These are phyloP conservation scores for Funneliformis caledonium DNA, from an alignment of 371 early-diverging fungal species.

Conservation along the genomic window DNA sequence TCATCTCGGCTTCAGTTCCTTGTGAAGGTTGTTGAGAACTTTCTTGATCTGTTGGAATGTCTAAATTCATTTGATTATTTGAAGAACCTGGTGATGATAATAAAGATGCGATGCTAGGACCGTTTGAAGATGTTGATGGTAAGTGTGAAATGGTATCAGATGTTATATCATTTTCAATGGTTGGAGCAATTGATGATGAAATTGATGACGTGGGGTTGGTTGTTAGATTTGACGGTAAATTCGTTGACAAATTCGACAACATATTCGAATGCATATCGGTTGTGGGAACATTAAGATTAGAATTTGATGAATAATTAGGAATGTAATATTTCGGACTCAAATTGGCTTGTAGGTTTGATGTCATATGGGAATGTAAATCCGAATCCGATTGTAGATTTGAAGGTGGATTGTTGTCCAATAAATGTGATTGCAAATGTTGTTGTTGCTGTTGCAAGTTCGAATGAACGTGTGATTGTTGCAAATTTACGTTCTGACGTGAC, in stretches of 20 bases:
- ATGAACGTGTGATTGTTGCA: neutral
- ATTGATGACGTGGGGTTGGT: slow-evolving; percentile 45
- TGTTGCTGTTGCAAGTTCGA: neutral
- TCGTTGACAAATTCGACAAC: neutral
- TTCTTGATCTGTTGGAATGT: neutral
- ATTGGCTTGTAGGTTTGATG: neutral
- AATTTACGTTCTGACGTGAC: neutral
- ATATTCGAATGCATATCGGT: neutral
- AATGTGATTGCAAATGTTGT: neutral
- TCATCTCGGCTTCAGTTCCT: slow-evolving; percentile 34
- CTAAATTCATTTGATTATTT: neutral
- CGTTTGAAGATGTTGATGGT: slow-evolving; percentile 1
- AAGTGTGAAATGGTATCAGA: slow-evolving; percentile 6
- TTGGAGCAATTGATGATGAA: slow-evolving; percentile 37
- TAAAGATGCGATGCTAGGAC: slow-evolving; percentile 23
- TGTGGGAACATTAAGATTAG: neutral
- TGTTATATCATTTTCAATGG: slow-evolving; percentile 22
- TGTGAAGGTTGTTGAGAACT: neutral
- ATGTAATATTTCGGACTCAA: neutral
- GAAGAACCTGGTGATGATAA: slow-evolving; percentile 19
- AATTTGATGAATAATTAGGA: neutral
- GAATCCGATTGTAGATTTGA: neutral
- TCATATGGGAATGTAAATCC: neutral
- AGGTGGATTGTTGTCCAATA: no score
- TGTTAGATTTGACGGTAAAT: neutral